Evolutionary conservation across 768 basidiomycete species (phyloP).

Genomic region (Boletus reticulatus): DNA sequence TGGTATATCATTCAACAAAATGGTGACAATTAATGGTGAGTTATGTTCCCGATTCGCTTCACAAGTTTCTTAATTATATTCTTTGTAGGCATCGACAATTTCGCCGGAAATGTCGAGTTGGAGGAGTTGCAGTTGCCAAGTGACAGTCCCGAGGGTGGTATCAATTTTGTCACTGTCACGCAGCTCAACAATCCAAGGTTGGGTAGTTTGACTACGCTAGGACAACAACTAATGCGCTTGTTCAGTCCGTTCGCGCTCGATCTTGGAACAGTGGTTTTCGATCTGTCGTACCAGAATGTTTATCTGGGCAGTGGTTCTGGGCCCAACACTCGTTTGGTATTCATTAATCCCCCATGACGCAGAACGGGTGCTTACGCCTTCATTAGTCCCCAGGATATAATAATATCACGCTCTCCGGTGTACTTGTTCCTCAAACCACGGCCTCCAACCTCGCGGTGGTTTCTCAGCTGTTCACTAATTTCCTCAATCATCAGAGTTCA

Average conservation of each 20-base stretch:
- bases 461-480: conserved; percentile 66
- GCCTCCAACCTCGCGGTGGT: conserved; percentile 45
- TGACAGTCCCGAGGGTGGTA: conserved; percentile 65
- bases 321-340: conserved; percentile 49
- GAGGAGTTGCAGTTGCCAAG: conserved; percentile 62
- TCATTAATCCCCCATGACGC: not conserved
- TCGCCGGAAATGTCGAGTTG: conserved; percentile 53
- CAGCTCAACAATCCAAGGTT: conserved; percentile 58
- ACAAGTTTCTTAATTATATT: not conserved
- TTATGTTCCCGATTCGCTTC: not conserved
- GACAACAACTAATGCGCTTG: not conserved
- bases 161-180: conserved; percentile 60
- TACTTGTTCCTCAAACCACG: conserved; percentile 51
- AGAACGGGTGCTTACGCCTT: conserved; percentile 1
- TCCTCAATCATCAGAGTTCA: conserved; percentile 61
- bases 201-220: not conserved
- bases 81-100: conserved; percentile 55
- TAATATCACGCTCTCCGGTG: conserved; percentile 56
- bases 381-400: conserved; percentile 52
- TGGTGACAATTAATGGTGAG: conserved; percentile 53
- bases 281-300: conserved; percentile 55
- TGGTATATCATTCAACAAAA: conserved; percentile 63
- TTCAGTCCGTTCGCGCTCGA: conserved; percentile 64
- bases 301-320: conserved; percentile 56
- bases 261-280: conserved; percentile 66